Percentiles rank a stretch among this genome's conserved stretches.
Evolutionary conservation across 805 yeast species (phyloP).

Genomic region (Torulaspora maleeae): DNA sequence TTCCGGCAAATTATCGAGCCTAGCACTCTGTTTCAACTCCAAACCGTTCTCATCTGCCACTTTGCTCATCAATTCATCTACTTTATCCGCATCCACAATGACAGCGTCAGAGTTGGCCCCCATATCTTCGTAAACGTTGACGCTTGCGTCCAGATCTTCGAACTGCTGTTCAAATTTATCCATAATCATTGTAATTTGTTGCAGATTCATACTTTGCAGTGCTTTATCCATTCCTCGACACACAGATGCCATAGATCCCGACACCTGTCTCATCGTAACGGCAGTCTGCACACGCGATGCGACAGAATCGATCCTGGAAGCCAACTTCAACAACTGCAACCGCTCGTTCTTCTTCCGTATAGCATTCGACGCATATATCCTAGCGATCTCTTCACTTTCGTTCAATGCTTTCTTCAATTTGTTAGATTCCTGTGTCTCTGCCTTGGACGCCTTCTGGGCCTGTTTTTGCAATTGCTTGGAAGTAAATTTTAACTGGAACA

Average conservation of each 20-base stretch:
- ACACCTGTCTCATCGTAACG: constrained; percentile 92
- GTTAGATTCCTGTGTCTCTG: constrained; percentile 79
- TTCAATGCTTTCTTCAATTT: constrained; percentile 65
- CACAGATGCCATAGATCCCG: constrained; percentile 89
- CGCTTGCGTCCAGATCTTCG: constrained; percentile 90
- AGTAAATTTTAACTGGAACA: constrained; percentile 58
- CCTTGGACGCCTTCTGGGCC: constrained; percentile 85
- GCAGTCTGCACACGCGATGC: constrained; percentile 96
- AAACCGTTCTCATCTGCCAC: constrained; percentile 97
- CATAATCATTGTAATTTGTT: constrained; percentile 89
- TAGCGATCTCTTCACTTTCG: constrained; percentile 74
- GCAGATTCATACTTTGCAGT: constrained; percentile 90
- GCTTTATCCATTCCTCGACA: constrained; percentile 97
- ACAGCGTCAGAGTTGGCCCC: constrained; percentile 85
- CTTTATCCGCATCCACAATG: constrained; percentile 92
- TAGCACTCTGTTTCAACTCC: constrained; percentile 80
- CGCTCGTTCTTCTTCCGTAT: constrained; percentile 87
- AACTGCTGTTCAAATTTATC: constrained; percentile 95
- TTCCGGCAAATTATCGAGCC: constrained; percentile 45
- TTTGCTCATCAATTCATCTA: constrained; percentile 80
- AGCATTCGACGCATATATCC: constrained; percentile 91
- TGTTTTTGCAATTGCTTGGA: constrained; percentile 90
- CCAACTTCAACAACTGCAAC: constrained; percentile 69
- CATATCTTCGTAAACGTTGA: constrained; percentile 87
- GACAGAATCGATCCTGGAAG: constrained; percentile 92